A percentile compares a stretch with the other conserved stretches of the same genome.
Evolutionary conservation across 2,329 filamentous ascomycete genomes (phyloP).

Genomic region (Monosporascus sp.): DNA sequence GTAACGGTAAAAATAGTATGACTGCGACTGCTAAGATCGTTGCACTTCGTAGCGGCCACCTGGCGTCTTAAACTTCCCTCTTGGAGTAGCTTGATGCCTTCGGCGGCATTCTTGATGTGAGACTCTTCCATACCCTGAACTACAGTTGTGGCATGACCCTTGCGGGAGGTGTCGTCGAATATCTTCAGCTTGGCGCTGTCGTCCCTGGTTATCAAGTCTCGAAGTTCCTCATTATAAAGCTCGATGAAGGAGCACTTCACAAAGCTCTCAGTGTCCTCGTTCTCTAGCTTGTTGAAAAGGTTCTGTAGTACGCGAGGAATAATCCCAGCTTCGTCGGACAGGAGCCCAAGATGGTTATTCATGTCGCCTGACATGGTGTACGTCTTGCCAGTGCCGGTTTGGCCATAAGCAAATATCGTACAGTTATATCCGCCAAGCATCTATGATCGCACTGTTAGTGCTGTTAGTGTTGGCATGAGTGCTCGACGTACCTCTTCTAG

Average conservation of each 20-base stretch:
- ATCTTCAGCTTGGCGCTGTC: slow-evolving; percentile 88
- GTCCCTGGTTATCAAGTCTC: slow-evolving; percentile 78
- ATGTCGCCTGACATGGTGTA: slow-evolving; percentile 99
- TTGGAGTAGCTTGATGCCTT: slow-evolving; percentile 84
- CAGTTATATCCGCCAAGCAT: slow-evolving; percentile 95
- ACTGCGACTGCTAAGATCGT: slow-evolving; percentile 92
- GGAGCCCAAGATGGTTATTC: slow-evolving; percentile 74
- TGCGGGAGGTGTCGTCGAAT: slow-evolving; percentile 82
- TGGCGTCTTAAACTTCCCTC: slow-evolving; percentile 89
- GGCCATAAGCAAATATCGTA: slow-evolving; percentile 97
- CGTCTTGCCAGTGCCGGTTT: slow-evolving; percentile 96
- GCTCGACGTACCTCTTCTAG: slow-evolving; percentile 69
- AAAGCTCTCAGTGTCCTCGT: slow-evolving; percentile 72
- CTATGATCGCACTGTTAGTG: slow-evolving; percentile 36
- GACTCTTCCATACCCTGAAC: slow-evolving; percentile 98
- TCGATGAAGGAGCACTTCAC: slow-evolving; percentile 99
- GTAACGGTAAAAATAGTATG: slow-evolving; percentile 98
- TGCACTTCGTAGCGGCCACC: slow-evolving; percentile 99
- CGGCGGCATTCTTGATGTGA: slow-evolving; percentile 77
- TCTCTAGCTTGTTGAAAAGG: slow-evolving; percentile 78
- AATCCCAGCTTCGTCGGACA: slow-evolving; percentile 90
- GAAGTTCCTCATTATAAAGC: slow-evolving; percentile 94
- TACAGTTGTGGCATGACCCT: slow-evolving; percentile 76
- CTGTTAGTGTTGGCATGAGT: not conserved
- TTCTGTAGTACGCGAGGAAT: slow-evolving; percentile 86